Evolutionary conservation across 1,139 yeast species (phyloP).

Genomic region (Debaryomyces subglobosus): DNA sequence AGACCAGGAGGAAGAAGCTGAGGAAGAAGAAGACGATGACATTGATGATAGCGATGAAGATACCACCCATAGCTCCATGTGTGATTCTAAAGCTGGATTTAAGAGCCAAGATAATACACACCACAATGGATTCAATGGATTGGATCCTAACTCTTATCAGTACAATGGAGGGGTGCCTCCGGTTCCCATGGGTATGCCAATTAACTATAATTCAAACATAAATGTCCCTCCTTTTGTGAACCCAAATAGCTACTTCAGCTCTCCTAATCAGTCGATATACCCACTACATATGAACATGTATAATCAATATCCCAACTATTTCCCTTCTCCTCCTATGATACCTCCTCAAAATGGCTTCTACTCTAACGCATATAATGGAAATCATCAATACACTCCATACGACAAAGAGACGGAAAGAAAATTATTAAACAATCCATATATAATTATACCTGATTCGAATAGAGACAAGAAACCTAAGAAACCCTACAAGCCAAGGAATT

Average conservation of each 20-base stretch:
- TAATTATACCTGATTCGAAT: constrained; percentile 27
- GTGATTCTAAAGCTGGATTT: background rate
- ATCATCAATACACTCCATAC: constrained; percentile 15
- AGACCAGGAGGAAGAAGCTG: constrained; percentile 29
- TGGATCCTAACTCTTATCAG: background rate
- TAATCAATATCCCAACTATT: constrained; percentile 3
- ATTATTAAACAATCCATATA: constrained; percentile 35
- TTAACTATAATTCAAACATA: constrained; percentile 4
- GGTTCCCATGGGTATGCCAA: constrained; percentile 10
- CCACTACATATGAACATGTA: constrained; percentile 5
- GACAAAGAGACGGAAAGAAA: constrained; percentile 35
- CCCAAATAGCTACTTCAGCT: constrained; percentile 6
- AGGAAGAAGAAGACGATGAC: constrained; percentile 15
- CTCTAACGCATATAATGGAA: constrained; percentile 5
- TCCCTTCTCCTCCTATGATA: constrained; percentile 10
- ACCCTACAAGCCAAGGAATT: constrained; percentile 3
- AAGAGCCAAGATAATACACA: background rate
- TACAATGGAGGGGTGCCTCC: constrained; percentile 4
- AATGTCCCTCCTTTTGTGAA: constrained; percentile 7
- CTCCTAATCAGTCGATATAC: constrained; percentile 4
- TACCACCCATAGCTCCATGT: constrained; percentile 2
- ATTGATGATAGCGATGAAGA: constrained; percentile 7
- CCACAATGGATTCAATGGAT: background rate
- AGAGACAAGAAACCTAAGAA: constrained; percentile 9
- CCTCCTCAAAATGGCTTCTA: constrained; percentile 12